Conservation (phyloP, 2,329 filamentous ascomycete species). For the Talaromyces islandicus region DNA sequence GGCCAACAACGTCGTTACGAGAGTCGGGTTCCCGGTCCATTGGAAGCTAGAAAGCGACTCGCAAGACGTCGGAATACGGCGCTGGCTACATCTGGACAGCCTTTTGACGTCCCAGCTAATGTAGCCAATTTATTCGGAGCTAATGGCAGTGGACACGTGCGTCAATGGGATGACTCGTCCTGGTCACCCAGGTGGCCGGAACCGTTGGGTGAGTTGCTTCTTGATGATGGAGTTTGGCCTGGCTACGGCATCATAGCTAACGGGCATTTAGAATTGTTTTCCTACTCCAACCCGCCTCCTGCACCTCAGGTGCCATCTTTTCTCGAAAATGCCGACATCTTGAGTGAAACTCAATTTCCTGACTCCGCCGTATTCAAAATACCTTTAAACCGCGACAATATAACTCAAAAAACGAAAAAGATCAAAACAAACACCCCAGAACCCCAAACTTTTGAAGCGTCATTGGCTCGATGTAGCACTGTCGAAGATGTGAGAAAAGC, state of each 20-base stretch:
- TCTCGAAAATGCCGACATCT: slow-evolving; percentile 1
- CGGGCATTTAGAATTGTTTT: slow-evolving; percentile 13
- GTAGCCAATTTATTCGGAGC: slow-evolving; percentile 36
- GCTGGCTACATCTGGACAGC: slow-evolving; percentile 31
- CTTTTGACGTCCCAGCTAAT: slow-evolving; percentile 25
- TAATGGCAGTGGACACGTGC: slow-evolving; percentile 34
- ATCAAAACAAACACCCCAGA: slow-evolving; percentile 2
- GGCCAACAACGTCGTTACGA: slow-evolving; percentile 49
- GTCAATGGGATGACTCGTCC: slow-evolving; percentile 24
- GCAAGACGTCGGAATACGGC: slow-evolving; percentile 52
- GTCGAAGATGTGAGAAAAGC: slow-evolving; percentile 24
- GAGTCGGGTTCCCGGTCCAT: slow-evolving; percentile 56
- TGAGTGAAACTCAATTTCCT: not conserved
- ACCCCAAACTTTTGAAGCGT: slow-evolving; percentile 10
- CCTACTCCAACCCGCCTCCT: slow-evolving; percentile 15
- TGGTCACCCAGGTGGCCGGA: slow-evolving; percentile 16
- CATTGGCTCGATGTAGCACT: slow-evolving; percentile 16
- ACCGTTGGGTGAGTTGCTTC: slow-evolving; percentile 17
- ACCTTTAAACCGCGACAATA: slow-evolving; percentile 10
- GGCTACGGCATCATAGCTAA: not conserved
- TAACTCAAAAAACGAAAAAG: slow-evolving; percentile 22
- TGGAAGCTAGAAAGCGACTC: slow-evolving; percentile 54
- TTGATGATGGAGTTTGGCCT: not conserved
- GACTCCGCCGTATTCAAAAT: not conserved
- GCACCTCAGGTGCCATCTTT: slow-evolving; percentile 13